Evolutionary conservation across 2,329 filamentous ascomycete species (phyloP).

Genomic region (Phialemoniopsis sp.): DNA sequence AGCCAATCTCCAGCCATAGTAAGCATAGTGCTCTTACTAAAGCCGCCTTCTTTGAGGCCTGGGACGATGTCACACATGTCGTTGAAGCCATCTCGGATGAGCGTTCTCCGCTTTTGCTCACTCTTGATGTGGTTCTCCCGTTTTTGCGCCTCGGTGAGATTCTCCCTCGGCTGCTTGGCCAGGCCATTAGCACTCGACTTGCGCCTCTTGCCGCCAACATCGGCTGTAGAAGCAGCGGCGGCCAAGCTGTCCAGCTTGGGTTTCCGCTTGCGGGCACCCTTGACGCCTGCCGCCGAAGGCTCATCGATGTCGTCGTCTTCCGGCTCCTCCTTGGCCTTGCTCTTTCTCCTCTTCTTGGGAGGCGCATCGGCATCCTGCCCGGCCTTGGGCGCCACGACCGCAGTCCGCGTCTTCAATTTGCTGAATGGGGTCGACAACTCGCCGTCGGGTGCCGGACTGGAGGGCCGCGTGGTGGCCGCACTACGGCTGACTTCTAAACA

Average conservation of each 20-base stretch:
- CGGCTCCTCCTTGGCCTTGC: slow-evolving; percentile 38
- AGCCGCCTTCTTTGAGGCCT: slow-evolving; percentile 65
- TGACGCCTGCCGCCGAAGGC: slow-evolving; percentile 19
- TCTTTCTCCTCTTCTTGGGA: slow-evolving; percentile 51
- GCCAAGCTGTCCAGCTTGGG: slow-evolving; percentile 35
- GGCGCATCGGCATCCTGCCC: slow-evolving; percentile 34
- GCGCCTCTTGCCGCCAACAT: slow-evolving; percentile 37
- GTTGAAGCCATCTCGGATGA: slow-evolving; percentile 80
- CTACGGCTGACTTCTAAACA: slow-evolving; percentile 56
- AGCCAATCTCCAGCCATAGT: slow-evolving; percentile 74
- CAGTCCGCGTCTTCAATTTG: slow-evolving; percentile 15
- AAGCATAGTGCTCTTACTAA: slow-evolving; percentile 80
- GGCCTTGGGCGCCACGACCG: slow-evolving; percentile 19
- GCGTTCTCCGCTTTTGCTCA: slow-evolving; percentile 78
- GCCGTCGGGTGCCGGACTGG: slow-evolving; percentile 43
- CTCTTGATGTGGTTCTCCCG: slow-evolving; percentile 82
- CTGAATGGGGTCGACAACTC: slow-evolving; percentile 11
- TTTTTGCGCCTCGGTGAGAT: slow-evolving; percentile 76
- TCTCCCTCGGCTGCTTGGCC: slow-evolving; percentile 56
- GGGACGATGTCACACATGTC: slow-evolving; percentile 76
- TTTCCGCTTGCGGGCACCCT: slow-evolving; percentile 40
- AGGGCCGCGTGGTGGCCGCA: slow-evolving; percentile 53
- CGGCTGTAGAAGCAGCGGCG: slow-evolving; percentile 25
- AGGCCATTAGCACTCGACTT: slow-evolving; percentile 37
- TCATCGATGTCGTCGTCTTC: slow-evolving; percentile 37